Base-by-base conservation (phyloP, 1,284 basidiomycete genomes). In the Coniophora puteana region DNA sequence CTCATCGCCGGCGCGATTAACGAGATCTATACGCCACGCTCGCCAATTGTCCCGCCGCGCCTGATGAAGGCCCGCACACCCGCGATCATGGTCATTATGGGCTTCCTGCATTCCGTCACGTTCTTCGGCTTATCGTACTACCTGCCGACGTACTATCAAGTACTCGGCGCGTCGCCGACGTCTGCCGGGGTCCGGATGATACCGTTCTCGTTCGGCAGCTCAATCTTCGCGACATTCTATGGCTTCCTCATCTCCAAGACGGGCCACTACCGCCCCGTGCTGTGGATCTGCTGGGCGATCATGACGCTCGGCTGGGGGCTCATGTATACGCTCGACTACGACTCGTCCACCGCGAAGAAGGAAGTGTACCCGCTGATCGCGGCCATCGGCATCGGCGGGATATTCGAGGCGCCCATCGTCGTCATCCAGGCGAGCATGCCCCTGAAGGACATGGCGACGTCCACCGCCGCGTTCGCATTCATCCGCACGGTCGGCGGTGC, bases 51-150 rank as follows among this genome's bases (percentile, higher is more conserved):
- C 6, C 89, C 90, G 7, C 80, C 87, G 6, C 76, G 89, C 4
- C 57, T 93, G 24, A 91, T 93, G 68, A 78, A 85, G 75, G 89
- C 83, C 3, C 76, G 88, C 16, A 93, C 89, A 2, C 89, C 87
- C 0, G 69, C 68, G 1, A 68, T 85, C 22, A 62, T 91, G 27
- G 64, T 92, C 10, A 52, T 85, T 22, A 69, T 75, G 2, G 68
- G 66, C 3, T 77, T 90, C 53, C 51, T 87, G 4, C 89, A 93
- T 53, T 80, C 77, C 0, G 39, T 87, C 17, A 68, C 69, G 1
- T 90, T 91, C 63, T 87, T 87, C 52, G 54, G 52, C 11, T 70
- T 36, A 16, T 38, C 59, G 20, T 59, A 51, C 54, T 89, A 89
- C 50, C 69, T 90, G 10, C 86, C 89, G 0, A 61, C 90, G 1